Conservation (phyloP, 2,329 filamentous ascomycete genomes). For the Calcarisporium arbuscula region DNA sequence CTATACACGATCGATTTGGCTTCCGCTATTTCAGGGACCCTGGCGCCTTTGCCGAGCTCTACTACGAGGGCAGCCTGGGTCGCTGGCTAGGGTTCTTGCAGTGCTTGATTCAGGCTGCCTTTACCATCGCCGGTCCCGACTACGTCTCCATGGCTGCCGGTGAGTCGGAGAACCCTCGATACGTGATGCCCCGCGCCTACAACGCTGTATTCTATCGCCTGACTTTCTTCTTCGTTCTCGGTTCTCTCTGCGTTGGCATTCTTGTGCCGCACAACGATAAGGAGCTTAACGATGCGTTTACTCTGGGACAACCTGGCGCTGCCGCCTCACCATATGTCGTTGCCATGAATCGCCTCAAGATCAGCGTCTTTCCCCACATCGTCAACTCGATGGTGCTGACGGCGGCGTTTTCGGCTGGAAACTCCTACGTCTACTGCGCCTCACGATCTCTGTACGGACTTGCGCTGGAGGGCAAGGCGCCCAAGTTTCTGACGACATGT, state of each 20-base stretch:
- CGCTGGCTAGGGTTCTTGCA: constrained; percentile 69
- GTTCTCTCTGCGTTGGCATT: constrained; percentile 65
- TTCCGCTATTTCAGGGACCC: constrained; percentile 63
- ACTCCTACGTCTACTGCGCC: constrained; percentile 59
- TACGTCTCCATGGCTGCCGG: constrained; percentile 64
- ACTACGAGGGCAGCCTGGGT: constrained; percentile 60
- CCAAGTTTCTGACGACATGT: constrained; percentile 51
- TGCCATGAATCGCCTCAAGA: constrained; percentile 61
- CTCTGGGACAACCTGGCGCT: constrained; percentile 53
- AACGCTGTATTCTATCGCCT: constrained; percentile 76
- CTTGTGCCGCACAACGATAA: constrained; percentile 63
- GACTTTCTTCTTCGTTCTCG: constrained; percentile 68
- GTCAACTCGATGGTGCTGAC: constrained; percentile 68
- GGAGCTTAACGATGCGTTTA: constrained; percentile 55
- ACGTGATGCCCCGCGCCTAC: constrained; percentile 65
- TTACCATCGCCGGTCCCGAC: constrained; percentile 62
- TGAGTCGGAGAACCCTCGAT: constrained; percentile 64
- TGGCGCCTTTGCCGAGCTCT: constrained; percentile 63
- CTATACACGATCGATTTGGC: constrained; percentile 62
- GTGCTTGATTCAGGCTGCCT: constrained; percentile 65
- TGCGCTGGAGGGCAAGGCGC: constrained; percentile 63
- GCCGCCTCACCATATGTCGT: constrained; percentile 63
- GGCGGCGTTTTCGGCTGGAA: constrained; percentile 61
- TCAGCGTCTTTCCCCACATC: constrained; percentile 59
- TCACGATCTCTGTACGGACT: constrained; percentile 63